phyloP scores from a whole-genome alignment of 768 basidiomycete genomes.

The Tricholoma furcatifolium region DNA sequence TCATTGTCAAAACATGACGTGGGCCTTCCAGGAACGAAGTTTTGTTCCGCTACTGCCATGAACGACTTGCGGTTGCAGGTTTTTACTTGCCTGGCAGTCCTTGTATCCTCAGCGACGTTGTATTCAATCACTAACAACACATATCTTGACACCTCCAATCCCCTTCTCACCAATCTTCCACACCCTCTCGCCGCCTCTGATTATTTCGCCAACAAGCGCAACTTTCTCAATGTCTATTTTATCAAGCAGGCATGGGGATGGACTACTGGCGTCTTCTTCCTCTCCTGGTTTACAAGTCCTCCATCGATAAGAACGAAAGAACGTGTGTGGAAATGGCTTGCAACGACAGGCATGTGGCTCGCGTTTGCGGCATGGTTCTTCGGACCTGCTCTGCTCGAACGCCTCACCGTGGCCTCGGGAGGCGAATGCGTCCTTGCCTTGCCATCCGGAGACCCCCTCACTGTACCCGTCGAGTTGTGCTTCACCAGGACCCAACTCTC shows the following conservation, averaged over 20 bases:
- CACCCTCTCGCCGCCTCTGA: constrained; percentile 63
- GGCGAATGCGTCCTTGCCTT: constrained; percentile 73
- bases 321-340: constrained; percentile 51
- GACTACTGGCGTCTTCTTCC: constrained; percentile 70
- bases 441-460: constrained; percentile 52
- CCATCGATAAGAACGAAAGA: constrained; percentile 34
- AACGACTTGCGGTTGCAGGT: constrained; percentile 26
- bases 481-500: constrained; percentile 48
- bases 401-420: constrained; percentile 63
- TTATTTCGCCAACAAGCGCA: constrained; percentile 81
- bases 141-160: constrained; percentile 85
- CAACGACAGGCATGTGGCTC: constrained; percentile 68
- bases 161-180: constrained; percentile 62
- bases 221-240: constrained; percentile 79
- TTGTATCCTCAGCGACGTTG: constrained; percentile 58
- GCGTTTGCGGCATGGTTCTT: constrained; percentile 87
- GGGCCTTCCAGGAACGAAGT: neutral
- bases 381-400: constrained; percentile 73
- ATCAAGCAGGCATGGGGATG: constrained; percentile 93
- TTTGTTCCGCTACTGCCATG: constrained; percentile 15
- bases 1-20: neutral
- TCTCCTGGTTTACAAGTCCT: constrained; percentile 59
- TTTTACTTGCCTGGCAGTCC: constrained; percentile 39
- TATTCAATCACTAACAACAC: constrained; percentile 65
- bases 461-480: constrained; percentile 61